These are phyloP conservation scores for sorghum (Sorghum bicolor) DNA, from an alignment of 176 grass and related monocot species.

Conservation along the genomic window DNA sequence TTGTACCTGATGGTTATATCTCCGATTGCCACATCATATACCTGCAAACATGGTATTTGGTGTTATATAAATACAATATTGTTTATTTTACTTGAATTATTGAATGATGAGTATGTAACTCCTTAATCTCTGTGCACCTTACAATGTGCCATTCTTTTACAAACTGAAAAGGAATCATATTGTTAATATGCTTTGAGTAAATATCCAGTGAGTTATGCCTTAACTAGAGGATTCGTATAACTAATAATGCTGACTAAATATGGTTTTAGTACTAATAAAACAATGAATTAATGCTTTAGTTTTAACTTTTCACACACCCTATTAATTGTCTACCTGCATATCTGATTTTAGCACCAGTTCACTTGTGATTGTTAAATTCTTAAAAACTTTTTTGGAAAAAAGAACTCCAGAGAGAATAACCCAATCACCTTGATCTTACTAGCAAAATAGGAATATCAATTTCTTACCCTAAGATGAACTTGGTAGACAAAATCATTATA, in stretches of 20 bases:
- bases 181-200: not conserved
- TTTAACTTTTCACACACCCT: too few species aligned
- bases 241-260: not conserved
- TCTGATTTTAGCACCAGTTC: not conserved
- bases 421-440: too few species aligned
- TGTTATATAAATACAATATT: not conserved
- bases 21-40: constrained; percentile 33
- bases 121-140: not conserved
- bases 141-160: not conserved
- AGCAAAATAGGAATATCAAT: not conserved
- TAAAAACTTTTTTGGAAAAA: not conserved
- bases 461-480: constrained; percentile 27
- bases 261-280: not conserved
- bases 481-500: constrained; percentile 50
- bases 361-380: not conserved
- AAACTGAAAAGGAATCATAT: not conserved
- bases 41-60: constrained; percentile 9
- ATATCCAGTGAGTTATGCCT: not conserved
- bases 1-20: constrained; percentile 61
- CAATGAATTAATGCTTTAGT: not conserved
- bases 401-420: not conserved
- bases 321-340: not conserved
- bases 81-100: not conserved
- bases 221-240: not conserved
- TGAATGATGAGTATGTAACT: not conserved